Evolutionary conservation across 805 yeast species (phyloP).

Genomic region (Candida berthetii): DNA sequence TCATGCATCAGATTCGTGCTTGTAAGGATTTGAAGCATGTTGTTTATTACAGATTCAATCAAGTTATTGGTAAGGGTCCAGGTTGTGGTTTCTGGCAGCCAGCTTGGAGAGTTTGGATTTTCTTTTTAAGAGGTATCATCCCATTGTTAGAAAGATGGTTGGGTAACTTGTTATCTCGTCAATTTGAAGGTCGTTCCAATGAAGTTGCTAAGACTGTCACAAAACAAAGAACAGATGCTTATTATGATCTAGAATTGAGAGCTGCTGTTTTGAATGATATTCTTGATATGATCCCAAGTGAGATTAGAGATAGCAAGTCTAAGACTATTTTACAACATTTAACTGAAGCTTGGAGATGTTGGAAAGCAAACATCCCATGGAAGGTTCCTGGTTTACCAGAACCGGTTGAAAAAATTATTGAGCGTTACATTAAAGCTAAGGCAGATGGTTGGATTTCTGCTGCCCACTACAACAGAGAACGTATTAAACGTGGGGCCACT

Average conservation of each 20-base stretch:
- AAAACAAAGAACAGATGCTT: constrained; percentile 92
- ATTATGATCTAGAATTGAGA: constrained; percentile 87
- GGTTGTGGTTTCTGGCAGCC: constrained; percentile 99
- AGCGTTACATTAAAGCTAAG: constrained; percentile 86
- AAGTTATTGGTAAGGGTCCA: constrained; percentile 91
- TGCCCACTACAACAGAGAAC: constrained; percentile 87
- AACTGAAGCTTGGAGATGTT: constrained; percentile 98
- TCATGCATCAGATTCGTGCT: constrained; percentile 96
- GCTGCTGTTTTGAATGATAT: constrained; percentile 96
- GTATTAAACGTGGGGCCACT: constrained; percentile 83
- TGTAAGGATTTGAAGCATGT: constrained; percentile 94
- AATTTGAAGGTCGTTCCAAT: constrained; percentile 93
- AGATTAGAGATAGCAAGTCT: constrained; percentile 80
- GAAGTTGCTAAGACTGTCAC: constrained; percentile 92
- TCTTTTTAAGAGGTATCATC: constrained; percentile 83
- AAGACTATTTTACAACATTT: constrained; percentile 87
- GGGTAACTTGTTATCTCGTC: constrained; percentile 85
- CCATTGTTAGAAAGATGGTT: constrained; percentile 94
- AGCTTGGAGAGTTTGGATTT: constrained; percentile 96
- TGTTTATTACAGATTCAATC: constrained; percentile 78
- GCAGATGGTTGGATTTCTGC: constrained; percentile 96
- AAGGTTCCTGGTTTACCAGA: constrained; percentile 93
- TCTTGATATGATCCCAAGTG: constrained; percentile 95
- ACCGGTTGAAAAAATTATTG: constrained; percentile 81
- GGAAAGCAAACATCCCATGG: constrained; percentile 99